These are phyloP conservation scores for Escovopsis sp. DNA, from an alignment of 2,329 filamentous ascomycete genomes.

Conservation along the genomic window DNA sequence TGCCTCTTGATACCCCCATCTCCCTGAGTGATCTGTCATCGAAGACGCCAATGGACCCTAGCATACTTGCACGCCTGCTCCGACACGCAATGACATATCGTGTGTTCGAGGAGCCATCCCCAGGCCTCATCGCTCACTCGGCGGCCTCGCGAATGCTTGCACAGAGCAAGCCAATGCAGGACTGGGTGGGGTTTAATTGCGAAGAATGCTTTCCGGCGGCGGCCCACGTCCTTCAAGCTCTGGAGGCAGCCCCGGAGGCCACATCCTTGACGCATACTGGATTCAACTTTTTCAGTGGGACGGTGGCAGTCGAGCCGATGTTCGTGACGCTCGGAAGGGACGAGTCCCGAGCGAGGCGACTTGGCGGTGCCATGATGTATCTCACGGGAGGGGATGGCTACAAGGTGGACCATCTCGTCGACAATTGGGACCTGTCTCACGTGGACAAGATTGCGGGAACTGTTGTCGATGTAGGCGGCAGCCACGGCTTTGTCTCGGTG, in stretches of 20 bases:
- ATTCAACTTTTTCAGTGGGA: slow-evolving; percentile 35
- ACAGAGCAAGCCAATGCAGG: slow-evolving; percentile 30
- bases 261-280: slow-evolving; percentile 31
- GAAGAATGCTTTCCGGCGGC: slow-evolving; percentile 38
- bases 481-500: slow-evolving; percentile 40
- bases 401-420: slow-evolving; percentile 34
- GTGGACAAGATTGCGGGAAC: slow-evolving; percentile 29
- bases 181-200: slow-evolving; percentile 39
- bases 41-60: slow-evolving; percentile 29
- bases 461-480: slow-evolving; percentile 44
- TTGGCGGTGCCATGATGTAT: slow-evolving; percentile 39
- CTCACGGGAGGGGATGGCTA: slow-evolving; percentile 41
- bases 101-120: slow-evolving; percentile 36
- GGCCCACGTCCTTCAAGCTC: slow-evolving; percentile 28
- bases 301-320: slow-evolving; percentile 35
- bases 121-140: slow-evolving; percentile 38
- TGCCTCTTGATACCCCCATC: slow-evolving; percentile 31
- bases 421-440: slow-evolving; percentile 36
- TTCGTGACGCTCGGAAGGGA: slow-evolving; percentile 37
- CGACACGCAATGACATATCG: slow-evolving; percentile 42
- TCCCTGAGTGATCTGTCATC: slow-evolving; percentile 28
- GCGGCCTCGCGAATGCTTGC: slow-evolving; percentile 35
- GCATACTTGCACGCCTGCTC: slow-evolving; percentile 34
- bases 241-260: slow-evolving; percentile 30
- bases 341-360: slow-evolving; percentile 30